These are phyloP conservation scores for Leccinum boreale DNA, from an alignment of 768 basidiomycete genomes.

Conservation along the genomic window DNA sequence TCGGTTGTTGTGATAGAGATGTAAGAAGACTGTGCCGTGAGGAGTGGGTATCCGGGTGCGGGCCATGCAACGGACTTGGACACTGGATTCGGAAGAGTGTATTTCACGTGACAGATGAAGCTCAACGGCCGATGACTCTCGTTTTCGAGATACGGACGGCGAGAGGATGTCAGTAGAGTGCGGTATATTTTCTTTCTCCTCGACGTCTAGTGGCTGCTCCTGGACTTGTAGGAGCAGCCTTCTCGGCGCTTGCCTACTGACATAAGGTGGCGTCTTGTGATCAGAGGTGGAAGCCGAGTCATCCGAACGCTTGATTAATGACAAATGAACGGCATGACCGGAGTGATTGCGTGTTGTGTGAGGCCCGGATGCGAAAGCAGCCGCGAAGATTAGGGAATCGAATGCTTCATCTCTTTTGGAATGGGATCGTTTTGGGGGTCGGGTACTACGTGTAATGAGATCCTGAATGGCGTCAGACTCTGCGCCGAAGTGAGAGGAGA, in stretches of 20 bases:
- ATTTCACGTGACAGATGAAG: constrained; percentile 10
- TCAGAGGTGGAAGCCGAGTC: constrained; percentile 36
- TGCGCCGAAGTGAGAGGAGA: constrained; percentile 25
- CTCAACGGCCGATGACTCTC: constrained; percentile 27
- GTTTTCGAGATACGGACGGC: constrained; percentile 35
- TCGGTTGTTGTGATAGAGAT: constrained; percentile 90
- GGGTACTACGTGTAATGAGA: constrained; percentile 53
- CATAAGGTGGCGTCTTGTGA: constrained; percentile 54
- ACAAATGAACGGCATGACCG: constrained; percentile 69
- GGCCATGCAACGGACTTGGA: constrained; percentile 92
- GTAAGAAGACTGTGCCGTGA: constrained; percentile 89
- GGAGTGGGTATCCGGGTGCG: constrained; percentile 97
- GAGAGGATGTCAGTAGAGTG: constrained; percentile 37
- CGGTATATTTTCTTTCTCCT: constrained; percentile 50
- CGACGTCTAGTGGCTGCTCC: constrained; percentile 27
- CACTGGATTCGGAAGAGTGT: background rate
- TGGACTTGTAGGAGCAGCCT: constrained; percentile 47
- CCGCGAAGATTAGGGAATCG: constrained; percentile 77
- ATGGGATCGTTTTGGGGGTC: constrained; percentile 34
- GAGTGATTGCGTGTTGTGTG: constrained; percentile 85
- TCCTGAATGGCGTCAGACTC: constrained; percentile 63
- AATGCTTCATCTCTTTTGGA: constrained; percentile 68
- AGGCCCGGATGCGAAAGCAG: constrained; percentile 69
- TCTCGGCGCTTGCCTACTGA: constrained; percentile 75
- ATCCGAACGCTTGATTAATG: constrained; percentile 51